These are phyloP conservation scores for Penicillium frequentans DNA, from an alignment of 2,329 filamentous ascomycete genomes.

Conservation along the genomic window DNA sequence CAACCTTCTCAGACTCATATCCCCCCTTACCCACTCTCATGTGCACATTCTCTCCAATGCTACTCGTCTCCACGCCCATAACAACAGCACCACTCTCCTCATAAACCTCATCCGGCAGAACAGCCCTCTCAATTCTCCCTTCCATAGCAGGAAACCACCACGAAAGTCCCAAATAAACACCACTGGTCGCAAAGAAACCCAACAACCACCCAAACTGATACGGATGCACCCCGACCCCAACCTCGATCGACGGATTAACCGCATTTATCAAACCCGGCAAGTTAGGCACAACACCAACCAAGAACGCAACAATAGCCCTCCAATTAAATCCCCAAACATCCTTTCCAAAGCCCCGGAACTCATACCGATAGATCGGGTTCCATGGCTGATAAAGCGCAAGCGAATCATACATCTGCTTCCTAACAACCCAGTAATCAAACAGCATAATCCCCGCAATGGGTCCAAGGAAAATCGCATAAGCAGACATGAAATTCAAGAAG, in stretches of 20 bases:
- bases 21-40: background rate
- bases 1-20: background rate
- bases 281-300: constrained; percentile 58
- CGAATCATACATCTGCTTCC: constrained; percentile 49
- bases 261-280: constrained; percentile 55
- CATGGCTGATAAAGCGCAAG: constrained; percentile 53
- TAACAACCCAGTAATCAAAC: constrained; percentile 61
- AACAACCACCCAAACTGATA: constrained; percentile 68
- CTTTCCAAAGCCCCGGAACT: constrained; percentile 8
- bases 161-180: constrained; percentile 57
- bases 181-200: constrained; percentile 57
- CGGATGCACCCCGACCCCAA: constrained; percentile 54
- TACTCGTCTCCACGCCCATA: constrained; percentile 19
- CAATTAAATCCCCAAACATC: constrained; percentile 54
- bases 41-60: background rate
- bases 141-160: constrained; percentile 51
- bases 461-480: constrained; percentile 65
- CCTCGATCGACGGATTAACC: constrained; percentile 38
- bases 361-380: constrained; percentile 53
- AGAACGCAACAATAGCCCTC: constrained; percentile 58
- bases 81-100: constrained; percentile 18
- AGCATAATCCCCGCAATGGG: constrained; percentile 63
- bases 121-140: constrained; percentile 45
- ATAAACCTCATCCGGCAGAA: constrained; percentile 41
- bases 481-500: constrained; percentile 66